These are phyloP conservation scores for Fusarium oligoseptatum DNA, from an alignment of 2,329 filamentous ascomycete genomes.

Conservation along the genomic window DNA sequence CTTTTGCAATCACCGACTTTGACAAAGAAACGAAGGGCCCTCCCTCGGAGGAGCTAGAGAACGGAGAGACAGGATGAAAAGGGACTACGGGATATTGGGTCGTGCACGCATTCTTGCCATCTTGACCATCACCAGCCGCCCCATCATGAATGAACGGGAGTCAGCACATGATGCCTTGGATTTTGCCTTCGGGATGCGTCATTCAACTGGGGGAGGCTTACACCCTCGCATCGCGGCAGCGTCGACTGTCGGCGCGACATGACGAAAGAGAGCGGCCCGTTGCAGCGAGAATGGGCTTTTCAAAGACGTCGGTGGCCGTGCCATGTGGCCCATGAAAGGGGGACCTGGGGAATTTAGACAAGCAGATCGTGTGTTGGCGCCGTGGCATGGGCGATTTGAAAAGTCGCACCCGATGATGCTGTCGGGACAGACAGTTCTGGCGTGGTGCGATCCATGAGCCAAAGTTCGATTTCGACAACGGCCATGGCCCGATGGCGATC, in stretches of 20 bases:
- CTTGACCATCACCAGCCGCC: conserved; percentile 11
- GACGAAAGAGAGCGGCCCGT: conserved; percentile 24
- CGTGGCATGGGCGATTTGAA: conserved; percentile 22
- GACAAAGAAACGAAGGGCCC: conserved; percentile 4
- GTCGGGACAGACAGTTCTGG: conserved; percentile 35
- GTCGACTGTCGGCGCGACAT: conserved; percentile 24
- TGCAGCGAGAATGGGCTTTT: conserved; percentile 18
- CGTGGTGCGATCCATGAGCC: conserved; percentile 47
- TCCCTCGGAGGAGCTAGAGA: conserved; percentile 14
- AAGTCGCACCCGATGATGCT: conserved; percentile 28
- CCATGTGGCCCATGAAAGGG: conserved; percentile 37
- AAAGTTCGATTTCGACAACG: conserved; percentile 48
- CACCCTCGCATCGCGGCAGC: conserved; percentile 4
- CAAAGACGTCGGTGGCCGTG: conserved; percentile 32
- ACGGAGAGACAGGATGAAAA: conserved; percentile 12
- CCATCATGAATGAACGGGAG: conserved; percentile 10
- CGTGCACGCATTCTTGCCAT: conserved; percentile 8
- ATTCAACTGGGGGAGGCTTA: conserved; percentile 19
- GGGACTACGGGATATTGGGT: conserved; percentile 2
- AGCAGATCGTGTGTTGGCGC: conserved; percentile 36
- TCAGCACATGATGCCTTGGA: conserved; percentile 31
- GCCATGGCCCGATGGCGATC: conserved; percentile 46
- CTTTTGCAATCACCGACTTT: conserved; percentile 1
- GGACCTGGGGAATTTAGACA: conserved; percentile 25
- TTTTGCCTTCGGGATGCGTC: conserved; percentile 21